Conservation (phyloP, 768 basidiomycete species). For the Lentinula sp. region DNA sequence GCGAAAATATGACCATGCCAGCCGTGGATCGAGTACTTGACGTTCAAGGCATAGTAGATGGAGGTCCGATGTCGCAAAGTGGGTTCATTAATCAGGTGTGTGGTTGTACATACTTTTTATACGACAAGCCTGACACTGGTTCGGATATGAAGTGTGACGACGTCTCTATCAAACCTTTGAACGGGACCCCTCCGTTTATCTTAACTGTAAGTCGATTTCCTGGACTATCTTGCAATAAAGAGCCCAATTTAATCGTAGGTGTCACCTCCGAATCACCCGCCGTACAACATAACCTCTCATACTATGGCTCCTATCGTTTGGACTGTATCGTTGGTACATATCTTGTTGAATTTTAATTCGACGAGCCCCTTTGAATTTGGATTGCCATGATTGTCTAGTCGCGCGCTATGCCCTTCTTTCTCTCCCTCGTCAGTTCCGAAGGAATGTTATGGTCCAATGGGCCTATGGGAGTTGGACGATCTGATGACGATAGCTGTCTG, state of each 20-base stretch:
- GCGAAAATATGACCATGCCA: slow-evolving; percentile 34
- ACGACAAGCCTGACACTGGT: too few species aligned
- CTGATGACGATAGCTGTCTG: slow-evolving; percentile 31
- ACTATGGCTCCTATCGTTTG: slow-evolving; percentile 28
- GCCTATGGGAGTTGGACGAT: slow-evolving; percentile 39
- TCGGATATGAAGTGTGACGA: slow-evolving; percentile 37
- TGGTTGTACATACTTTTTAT: neutral
- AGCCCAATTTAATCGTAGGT: slow-evolving; percentile 22
- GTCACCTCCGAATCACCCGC: slow-evolving; percentile 44
- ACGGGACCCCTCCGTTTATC: slow-evolving; percentile 42
- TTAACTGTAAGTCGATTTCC: slow-evolving; percentile 30
- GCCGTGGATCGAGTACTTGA: slow-evolving; percentile 16
- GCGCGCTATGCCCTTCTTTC: slow-evolving; percentile 42
- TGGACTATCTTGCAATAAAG: neutral
- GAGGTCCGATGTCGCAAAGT: slow-evolving; percentile 35
- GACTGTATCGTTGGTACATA: slow-evolving; percentile 32
- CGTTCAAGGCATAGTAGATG: slow-evolving; percentile 27
- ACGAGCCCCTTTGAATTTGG: neutral
- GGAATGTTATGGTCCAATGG: slow-evolving; percentile 44
- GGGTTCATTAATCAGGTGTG: slow-evolving; percentile 41
- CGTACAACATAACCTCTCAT: slow-evolving; percentile 42
- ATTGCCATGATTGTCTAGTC: slow-evolving; percentile 20
- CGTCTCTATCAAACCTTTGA: slow-evolving; percentile 33
- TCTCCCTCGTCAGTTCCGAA: slow-evolving; percentile 38
- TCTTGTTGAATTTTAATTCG: neutral